Conservation (phyloP, 192 early-diverging fungal species). For the Geranomyces variabilis region DNA sequence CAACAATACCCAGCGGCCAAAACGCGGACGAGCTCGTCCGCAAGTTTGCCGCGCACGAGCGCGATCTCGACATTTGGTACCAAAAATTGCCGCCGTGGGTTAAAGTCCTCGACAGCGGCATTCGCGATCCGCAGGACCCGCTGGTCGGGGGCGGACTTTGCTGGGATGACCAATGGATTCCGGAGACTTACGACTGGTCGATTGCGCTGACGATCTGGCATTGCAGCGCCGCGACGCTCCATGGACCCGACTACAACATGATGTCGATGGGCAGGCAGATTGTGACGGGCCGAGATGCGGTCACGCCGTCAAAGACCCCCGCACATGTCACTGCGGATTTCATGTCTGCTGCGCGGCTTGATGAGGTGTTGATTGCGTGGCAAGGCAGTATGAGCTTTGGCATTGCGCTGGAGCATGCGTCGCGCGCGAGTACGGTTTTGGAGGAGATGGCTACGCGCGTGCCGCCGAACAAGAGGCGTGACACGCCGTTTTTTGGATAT, state of each 20-base stretch:
- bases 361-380: slow-evolving; percentile 30
- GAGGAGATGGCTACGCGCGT: slow-evolving; percentile 31
- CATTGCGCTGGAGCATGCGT: slow-evolving; percentile 30
- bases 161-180: slow-evolving; percentile 29
- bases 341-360: slow-evolving; percentile 25
- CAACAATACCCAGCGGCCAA: slow-evolving; percentile 1
- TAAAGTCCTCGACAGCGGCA: slow-evolving; percentile 18
- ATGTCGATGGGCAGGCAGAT: slow-evolving; percentile 38
- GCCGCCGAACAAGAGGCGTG: slow-evolving; percentile 14
- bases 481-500: slow-evolving; percentile 41
- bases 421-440: slow-evolving; percentile 7
- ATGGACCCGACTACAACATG: slow-evolving; percentile 41
- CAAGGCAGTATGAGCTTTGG: slow-evolving; percentile 33
- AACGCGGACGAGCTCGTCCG: slow-evolving; percentile 6
- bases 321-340: slow-evolving; percentile 23
- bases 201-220: slow-evolving; percentile 35
- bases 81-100: slow-evolving; percentile 33
- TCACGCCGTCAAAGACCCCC: background rate
- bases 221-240: slow-evolving; percentile 26
- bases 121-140: slow-evolving; percentile 10
- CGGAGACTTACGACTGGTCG: slow-evolving; percentile 40
- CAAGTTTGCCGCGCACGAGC: slow-evolving; percentile 10
- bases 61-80: slow-evolving; percentile 32
- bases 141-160: slow-evolving; percentile 27
- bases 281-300: background rate